phyloP scores from a whole-genome alignment of 805 yeast species.

The Priceomyces haplophilus region DNA sequence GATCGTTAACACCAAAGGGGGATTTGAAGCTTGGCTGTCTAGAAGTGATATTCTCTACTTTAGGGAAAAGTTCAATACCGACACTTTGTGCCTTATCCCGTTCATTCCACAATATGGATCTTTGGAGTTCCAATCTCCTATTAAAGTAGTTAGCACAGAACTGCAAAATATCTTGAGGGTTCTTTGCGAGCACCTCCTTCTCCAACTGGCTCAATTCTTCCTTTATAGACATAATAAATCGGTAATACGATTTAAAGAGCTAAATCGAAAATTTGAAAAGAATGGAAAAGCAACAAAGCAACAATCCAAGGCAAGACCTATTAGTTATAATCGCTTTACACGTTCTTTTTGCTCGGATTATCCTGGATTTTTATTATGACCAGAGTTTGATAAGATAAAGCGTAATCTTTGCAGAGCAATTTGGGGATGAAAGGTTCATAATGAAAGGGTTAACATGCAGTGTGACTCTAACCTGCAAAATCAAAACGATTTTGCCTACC shows the following conservation, averaged over 20 bases:
- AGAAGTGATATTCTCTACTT: constrained; percentile 30
- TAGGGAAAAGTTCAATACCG: constrained; percentile 48
- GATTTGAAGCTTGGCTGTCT: constrained; percentile 53
- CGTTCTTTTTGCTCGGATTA: not conserved
- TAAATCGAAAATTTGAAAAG: not conserved
- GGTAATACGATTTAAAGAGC: not conserved
- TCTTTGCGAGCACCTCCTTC: constrained; percentile 46
- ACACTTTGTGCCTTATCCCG: constrained; percentile 47
- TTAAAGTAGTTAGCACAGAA: constrained; percentile 75
- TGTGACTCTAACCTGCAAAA: not conserved
- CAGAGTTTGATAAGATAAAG: not conserved
- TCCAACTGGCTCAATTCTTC: constrained; percentile 64
- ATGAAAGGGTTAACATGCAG: constrained; percentile 1
- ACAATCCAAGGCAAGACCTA: not conserved
- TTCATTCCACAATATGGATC: constrained; percentile 50
- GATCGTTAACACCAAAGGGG: constrained; percentile 64
- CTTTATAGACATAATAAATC: constrained; percentile 8
- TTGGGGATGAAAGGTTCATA: constrained; percentile 1
- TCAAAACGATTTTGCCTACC: too few species aligned
- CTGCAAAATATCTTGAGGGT: constrained; percentile 69
- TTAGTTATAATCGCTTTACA: not conserved
- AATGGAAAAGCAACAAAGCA: not conserved
- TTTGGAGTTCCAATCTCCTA: constrained; percentile 56
- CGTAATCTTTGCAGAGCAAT: constrained; percentile 10
- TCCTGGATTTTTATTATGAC: not conserved